Base-by-base conservation (phyloP, 2,329 filamentous ascomycete genomes). In the Alternaria solani region DNA sequence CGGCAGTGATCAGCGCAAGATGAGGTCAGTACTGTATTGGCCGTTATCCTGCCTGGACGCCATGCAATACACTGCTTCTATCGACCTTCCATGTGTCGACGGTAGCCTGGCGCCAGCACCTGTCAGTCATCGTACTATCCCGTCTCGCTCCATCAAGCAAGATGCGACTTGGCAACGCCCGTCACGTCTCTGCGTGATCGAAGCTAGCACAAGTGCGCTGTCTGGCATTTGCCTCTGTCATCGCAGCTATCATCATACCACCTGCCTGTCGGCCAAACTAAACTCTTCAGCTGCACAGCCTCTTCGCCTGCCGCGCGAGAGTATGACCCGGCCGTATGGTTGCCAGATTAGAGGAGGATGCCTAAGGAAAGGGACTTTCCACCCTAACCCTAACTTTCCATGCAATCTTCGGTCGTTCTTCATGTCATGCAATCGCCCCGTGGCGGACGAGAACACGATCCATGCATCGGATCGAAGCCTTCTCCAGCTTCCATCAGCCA, bases 251-350 rank as follows among this genome's bases (percentile, higher is more conserved):
- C 54, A 32, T 28, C 38, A 30, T 39, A 23, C 34, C 48, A 30
- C 49, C 49, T 41, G 36, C 34, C 23, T 41, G 16, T 28, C 49
- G 49, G 55, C 41, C 23, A 44, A 48, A 38, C 42, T 52, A 48
- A 26, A 23, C 51, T 23, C 26, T 59, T 38, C 43, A 59, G 51
- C 51, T 54, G 38, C 38, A 41, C 39, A 25, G 51, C 53, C 42
- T 43, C 64, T 63, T 67, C 61, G 65, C 66, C 65, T 66, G 65
- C 65, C 59, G 53, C 36, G 14, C 51, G 56, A 56, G 59, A 60
- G 46, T 14, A 43, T 47, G 68, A 48, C 55, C 65, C 68, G 63
- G 48, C 49, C 59, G 25, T 38, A 59, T 63, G 65, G 66, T 56
- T 46, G 14, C 16, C 32, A 28, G n/a, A 42, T 20, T 44, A 30